Base-by-base conservation (phyloP, 306 rosid species). In the Cucumis cinereus region DNA sequence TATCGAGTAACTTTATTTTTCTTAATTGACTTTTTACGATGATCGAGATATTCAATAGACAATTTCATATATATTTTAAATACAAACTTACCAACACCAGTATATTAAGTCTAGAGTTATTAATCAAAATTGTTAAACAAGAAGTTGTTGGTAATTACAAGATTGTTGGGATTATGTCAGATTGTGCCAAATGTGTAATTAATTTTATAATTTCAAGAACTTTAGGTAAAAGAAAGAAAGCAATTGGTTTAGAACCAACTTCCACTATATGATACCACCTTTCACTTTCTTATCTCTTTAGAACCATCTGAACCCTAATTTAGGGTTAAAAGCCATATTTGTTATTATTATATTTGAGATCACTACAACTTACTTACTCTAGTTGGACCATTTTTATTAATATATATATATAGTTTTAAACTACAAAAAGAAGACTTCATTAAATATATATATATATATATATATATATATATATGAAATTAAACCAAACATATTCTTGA, bases 151-250 rank as follows among this genome's bases (percentile, higher is more conserved):
- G 76, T 70, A 47, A 70, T 47, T 71, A 47, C 41, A 36, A 36
- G 36, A n/a, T 69, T 69, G 19, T 23, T 43, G 55, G 74, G 59
- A 71, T 71, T 71, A 69, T 71, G 75, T 71, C 17, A 71, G 75
- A 71, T 24, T 20, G 41, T 47, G 75, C 58, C 56, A 36, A 69
- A 41, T 64, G 2, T 66, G 0, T 10, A 0, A n/a, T 66, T 38
- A 40, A 11, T 66, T 66, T 38, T 66, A 66, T 66, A 38, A 66
- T 20, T 38, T 66, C 73, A 7, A 63, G 0, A 35, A 63, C 70
- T 63, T 63, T 63, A 35, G 70, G 14, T 35, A 30, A 63, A 8
- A 63, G 47, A 14, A 63, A 63, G 70, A 63, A 63, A 63, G 49
- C 26, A 3, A 64, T 64, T 64, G 71, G 71, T 64, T 64, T 36